phyloP scores from a whole-genome alignment of 2,329 filamentous ascomycete species.

The Aspergillus udagawae region DNA sequence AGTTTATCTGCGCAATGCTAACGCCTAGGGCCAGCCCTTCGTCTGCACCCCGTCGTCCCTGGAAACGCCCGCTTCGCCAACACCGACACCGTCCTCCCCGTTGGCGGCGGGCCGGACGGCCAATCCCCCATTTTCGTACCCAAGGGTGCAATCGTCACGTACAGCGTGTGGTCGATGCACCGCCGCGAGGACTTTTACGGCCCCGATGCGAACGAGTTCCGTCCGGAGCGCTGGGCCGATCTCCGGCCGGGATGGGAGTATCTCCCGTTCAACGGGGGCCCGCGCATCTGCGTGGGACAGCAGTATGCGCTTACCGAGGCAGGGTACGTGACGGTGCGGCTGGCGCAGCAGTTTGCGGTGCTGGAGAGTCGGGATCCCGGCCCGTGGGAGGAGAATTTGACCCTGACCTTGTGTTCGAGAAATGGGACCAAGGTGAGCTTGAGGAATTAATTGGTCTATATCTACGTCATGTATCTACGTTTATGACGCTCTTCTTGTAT shows the following conservation, averaged over 20 bases:
- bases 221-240: conserved; percentile 44
- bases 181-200: conserved; percentile 50
- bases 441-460: background rate
- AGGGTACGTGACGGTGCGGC: conserved; percentile 21
- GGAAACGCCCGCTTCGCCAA: conserved; percentile 31
- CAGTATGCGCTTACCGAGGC: conserved; percentile 27
- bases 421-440: background rate
- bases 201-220: conserved; percentile 38
- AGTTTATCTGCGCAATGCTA: background rate
- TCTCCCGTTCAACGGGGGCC: conserved; percentile 24
- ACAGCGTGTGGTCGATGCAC: conserved; percentile 67
- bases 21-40: conserved; percentile 18
- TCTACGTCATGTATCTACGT: no score
- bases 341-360: conserved; percentile 22
- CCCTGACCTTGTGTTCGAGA: background rate
- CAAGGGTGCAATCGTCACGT: conserved; percentile 60
- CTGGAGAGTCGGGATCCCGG: conserved; percentile 18
- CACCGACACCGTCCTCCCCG: conserved; percentile 30
- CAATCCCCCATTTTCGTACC: conserved; percentile 57
- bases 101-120: conserved; percentile 55
- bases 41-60: conserved; percentile 37
- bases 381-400: conserved; percentile 14
- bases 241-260: conserved; percentile 19
- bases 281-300: conserved; percentile 24
- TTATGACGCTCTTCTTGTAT: background rate